Evolutionary conservation across 192 early-diverging fungal species (phyloP).

Genomic region (Helicostylum pulchrum): DNA sequence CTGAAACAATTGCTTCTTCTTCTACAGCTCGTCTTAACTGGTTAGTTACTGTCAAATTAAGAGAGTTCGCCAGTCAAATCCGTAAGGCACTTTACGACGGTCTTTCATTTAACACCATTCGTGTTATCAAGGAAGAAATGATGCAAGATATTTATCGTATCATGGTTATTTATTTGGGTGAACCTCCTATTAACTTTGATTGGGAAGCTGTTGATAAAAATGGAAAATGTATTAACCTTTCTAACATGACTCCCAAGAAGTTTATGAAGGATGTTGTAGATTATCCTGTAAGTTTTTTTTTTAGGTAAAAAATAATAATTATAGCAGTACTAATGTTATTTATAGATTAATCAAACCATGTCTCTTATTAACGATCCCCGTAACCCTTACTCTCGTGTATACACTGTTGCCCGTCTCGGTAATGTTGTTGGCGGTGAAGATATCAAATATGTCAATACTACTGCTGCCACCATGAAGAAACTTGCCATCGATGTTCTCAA

Average conservation of each 20-base stretch:
- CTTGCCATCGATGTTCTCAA: conserved; percentile 58
- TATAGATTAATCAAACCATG: conserved; percentile 55
- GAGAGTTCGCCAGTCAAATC: conserved; percentile 64
- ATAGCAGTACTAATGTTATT: too few species aligned
- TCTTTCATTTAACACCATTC: conserved; percentile 35
- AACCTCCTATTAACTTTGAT: conserved; percentile 64
- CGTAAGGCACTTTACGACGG: conserved; percentile 44
- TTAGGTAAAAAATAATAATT: too few species aligned
- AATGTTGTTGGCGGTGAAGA: conserved; percentile 66
- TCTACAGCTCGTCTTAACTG: conserved; percentile 56
- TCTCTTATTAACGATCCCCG: conserved; percentile 76
- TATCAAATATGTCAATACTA: conserved; percentile 68
- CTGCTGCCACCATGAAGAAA: conserved; percentile 53
- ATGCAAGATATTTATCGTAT: conserved; percentile 69
- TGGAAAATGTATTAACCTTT: conserved; percentile 56
- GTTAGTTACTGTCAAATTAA: conserved; percentile 63
- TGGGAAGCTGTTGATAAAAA: conserved; percentile 72
- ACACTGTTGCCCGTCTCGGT: conserved; percentile 71
- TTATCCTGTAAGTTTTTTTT: conserved; percentile 40
- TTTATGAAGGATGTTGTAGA: conserved; percentile 63
- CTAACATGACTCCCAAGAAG: conserved; percentile 54
- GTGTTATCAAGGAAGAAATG: conserved; percentile 53
- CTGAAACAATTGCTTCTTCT: conserved; percentile 66
- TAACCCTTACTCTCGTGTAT: conserved; percentile 57
- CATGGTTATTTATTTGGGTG: conserved; percentile 67